Base-by-base conservation (phyloP, 306 rosid species). In the Trifolium fragiferum region DNA sequence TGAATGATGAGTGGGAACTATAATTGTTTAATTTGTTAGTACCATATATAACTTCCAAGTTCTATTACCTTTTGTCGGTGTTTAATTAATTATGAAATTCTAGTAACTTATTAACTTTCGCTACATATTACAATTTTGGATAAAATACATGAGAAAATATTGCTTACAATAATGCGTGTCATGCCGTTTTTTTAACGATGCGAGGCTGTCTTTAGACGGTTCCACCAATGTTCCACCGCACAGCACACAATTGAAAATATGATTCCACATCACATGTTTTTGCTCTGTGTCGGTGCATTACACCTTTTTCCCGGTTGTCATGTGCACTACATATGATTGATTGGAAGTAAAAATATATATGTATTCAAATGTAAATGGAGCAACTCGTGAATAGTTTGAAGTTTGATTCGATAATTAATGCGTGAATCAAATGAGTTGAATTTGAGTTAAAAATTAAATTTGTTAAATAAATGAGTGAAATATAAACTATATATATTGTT, bases 251-350 rank as follows among this genome's bases (percentile, higher is more conserved):
- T 49, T n/a, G 54, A n/a, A 15, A n/a, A 20, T 54, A 10, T 3
- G 1, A 49, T 57, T 15, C 62, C 32, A 57, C 35, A 57, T 57
- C n/a, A 55, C 61, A 55, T 20, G 30, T 53, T 20, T 8, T 53
- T 16, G 27, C 13, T 8, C 0, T 27, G 6, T 59, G 66, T 60
- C 66, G 66, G 66, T 60, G 66, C 66, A 30, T 60, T 60, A 60
- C 41, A 30, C 8, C 20, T 8, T 60, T 60, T 30, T 30, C 8
- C 66, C 41, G 7, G 20, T 14, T 60, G 66, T 60, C 43, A 7
- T n/a, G 19, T 49, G 54, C 54, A 49, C n/a, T 27, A 27, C 32
- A 27, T 27, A 27, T 27, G 5, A 3, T 18, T 47, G 53, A 47
- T 47, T 47, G 13, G 7, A 13, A 44, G 13, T 44, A 44, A 44